Evolutionary conservation across 306 rosid genomes (phyloP), one percentile per base, ranked within the genome.

Genomic region (Glycine tomentella): DNA sequence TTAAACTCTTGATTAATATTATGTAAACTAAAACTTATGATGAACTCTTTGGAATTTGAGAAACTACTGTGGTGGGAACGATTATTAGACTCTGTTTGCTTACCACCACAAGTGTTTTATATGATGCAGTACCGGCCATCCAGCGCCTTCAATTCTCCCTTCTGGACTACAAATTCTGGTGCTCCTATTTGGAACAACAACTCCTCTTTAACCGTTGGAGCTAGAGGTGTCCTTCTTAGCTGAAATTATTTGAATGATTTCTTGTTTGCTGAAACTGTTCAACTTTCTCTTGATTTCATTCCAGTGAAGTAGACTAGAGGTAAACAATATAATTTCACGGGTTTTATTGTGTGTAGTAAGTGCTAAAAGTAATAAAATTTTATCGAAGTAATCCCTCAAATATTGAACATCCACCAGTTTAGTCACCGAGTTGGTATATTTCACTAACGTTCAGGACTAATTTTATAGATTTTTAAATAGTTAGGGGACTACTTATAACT

Each of bases 151-250:
- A 81, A 95, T 64, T 84, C 98, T 3, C 96, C 92, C 0, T 92
- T 85, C 87, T 93, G 92, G 92, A 93, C 99, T 10, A 95, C 99
- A 0, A 92, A 95, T 78, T 71, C 95, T 1, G 99, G 97, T 80
- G 97, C 95, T 72, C 99, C 99, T 0, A 83, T 93, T 40, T 95
- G 89, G 89, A 95, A 95, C 92, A 91, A 95, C 72, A 89, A 93
- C 76, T 81, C 90, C 8, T 86, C 92, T 11, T 57, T 93, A 63
- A 90, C 99, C 5, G 85, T 91, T 51, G 97, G 97, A 76, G 14
- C 83, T 34, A 88, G 99, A 84, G 99, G 98, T 92, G 46, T 42
- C 20, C 1, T 11, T 65, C 33, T 2, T 65, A 38, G 7, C 50
- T 7, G 3, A 14, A n/a, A 38, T 7, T 56, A 15, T 63, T 78